phyloP scores from a whole-genome alignment of 2,329 filamentous ascomycete genomes.

The Pseudogymnoascus verrucosus region DNA sequence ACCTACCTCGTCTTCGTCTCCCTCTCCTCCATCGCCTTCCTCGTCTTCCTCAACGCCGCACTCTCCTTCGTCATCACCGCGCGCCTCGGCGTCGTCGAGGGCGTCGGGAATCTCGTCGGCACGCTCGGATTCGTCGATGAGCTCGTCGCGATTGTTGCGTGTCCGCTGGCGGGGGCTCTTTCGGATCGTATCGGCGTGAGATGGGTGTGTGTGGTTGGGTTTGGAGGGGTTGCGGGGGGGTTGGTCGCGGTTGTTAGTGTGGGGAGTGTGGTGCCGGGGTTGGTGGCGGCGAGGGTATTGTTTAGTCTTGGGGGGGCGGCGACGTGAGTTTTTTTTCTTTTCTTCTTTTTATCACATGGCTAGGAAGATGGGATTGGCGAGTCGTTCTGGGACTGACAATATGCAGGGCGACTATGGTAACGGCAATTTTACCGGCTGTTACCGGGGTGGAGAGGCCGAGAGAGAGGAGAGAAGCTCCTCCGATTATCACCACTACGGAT shows the following conservation, averaged over 20 bases:
- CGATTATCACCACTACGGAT: slow-evolving; percentile 27
- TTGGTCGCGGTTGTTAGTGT: slow-evolving; percentile 79
- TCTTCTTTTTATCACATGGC: no score
- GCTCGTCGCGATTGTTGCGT: slow-evolving; percentile 71
- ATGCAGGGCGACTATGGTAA: slow-evolving; percentile 80
- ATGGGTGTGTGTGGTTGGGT: slow-evolving; percentile 67
- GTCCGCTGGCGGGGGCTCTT: slow-evolving; percentile 69
- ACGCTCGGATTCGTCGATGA: slow-evolving; percentile 82
- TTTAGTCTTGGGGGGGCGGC: slow-evolving; percentile 93
- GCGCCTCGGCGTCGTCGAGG: slow-evolving; percentile 63
- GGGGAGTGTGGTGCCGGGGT: slow-evolving; percentile 76
- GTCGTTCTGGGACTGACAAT: background rate
- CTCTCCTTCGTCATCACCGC: slow-evolving; percentile 81
- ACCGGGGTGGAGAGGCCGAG: slow-evolving; percentile 36
- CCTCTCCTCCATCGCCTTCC: slow-evolving; percentile 80
- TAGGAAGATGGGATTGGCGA: background rate
- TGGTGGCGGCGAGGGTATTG: slow-evolving; percentile 73
- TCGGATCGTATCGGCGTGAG: slow-evolving; percentile 72
- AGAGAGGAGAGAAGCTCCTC: background rate
- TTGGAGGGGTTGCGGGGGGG: slow-evolving; percentile 69
- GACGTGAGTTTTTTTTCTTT: slow-evolving; percentile 42
- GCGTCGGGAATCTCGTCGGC: slow-evolving; percentile 73
- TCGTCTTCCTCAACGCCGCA: slow-evolving; percentile 81
- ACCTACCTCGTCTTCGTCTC: slow-evolving; percentile 77
- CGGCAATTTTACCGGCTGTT: slow-evolving; percentile 74